Base-by-base conservation (phyloP, 345 rosid species). In the Litchi chinensis region DNA sequence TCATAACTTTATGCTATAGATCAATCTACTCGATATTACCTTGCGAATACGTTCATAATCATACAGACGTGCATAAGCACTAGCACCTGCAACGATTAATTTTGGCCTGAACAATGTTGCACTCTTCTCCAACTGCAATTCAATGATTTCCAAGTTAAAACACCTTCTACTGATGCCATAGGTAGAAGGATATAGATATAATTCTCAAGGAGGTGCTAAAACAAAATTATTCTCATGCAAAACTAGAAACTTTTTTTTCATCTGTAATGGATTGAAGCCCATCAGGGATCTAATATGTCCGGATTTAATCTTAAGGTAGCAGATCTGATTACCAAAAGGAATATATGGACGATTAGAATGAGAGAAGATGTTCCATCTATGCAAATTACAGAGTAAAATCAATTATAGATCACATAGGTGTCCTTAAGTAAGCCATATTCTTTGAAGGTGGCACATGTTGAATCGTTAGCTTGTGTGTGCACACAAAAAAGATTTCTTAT, bases 51-150 rank as follows among this genome's bases (percentile, higher is more conserved):
- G 95, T 64, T 87, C 97, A 83, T 96, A 96, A 73, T 94, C 99
- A 83, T 94, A 94, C 48, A 96, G 88, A 26, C 99, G 88, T 69
- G 99, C 93, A 84, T 96, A 96, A 74, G 99, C 98, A 85, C 97
- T 94, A 56, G 99, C 98, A 79, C 99, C 99, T 71, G 98, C 99
- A 80, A 96, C 95, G 77, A 96, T 96, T 75, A 96, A 77, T 80
- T 94, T 96, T 16, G 99, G 98, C 88, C 99, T 88, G 91, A 93
- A 96, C 70, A 96, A 93, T 22, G 90, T 77, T 44, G 98, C 98
- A 80, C 97, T 96, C 86, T 92, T 96, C 91, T 96, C 99, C 91
- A 96, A 62, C 99, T 96, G 85, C 86, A 82, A 54, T 75, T 70
- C 48, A 66, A 41, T 66, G 54, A 77, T 57, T 77, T 73, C 73